Evolutionary conservation across 2,329 filamentous ascomycete genomes (phyloP), one percentile per base, ranked within the genome.

Genomic region (Whalleya microplaca): DNA sequence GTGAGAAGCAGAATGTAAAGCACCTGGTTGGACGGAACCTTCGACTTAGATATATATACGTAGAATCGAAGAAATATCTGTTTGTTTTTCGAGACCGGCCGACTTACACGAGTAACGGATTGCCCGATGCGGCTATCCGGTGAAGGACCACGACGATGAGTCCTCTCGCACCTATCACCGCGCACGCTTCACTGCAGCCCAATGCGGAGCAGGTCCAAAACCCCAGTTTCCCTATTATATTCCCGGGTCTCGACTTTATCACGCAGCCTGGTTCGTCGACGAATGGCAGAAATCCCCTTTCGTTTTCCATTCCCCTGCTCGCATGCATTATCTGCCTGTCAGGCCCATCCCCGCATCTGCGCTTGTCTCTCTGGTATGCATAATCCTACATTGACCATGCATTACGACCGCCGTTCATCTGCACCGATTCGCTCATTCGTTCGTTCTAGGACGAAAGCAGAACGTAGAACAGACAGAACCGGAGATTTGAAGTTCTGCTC

Each of bases 91-190:
- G 20, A 40, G 21, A 19, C 21, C 50, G 19, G n/a, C 45, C 42
- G 45, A 21, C n/a, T 20, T n/a, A 41, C 52, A 45, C 21, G 18
- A 16, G 7, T 6, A 5, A 20, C 59, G 59, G 60, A 21, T 54
- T 60, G 12, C 60, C 60, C 32, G 49, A 54, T 62, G 51, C 20
- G 52, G 60, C 40, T 47, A 55, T 54, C 60, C 60, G 60, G 55
- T 57, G 60, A 55, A n/a, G 53, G 55, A 60, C 54, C 59, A 53
- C 48, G 45, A 50, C 51, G 43, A 55, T 43, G 32, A 32, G 21
- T 44, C 43, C 29, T 45, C 45, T 6, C 44, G 48, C 44, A 27
- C 45, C 44, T 58, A 49, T 47, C 40, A 61, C 43, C 41, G 40
- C 44, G 53, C 54, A 48, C 49, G 48, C 49, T 46, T 53, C 53